These are phyloP conservation scores for Alternaria brassicae DNA, from an alignment of 2,329 filamentous ascomycete species.

Conservation along the genomic window DNA sequence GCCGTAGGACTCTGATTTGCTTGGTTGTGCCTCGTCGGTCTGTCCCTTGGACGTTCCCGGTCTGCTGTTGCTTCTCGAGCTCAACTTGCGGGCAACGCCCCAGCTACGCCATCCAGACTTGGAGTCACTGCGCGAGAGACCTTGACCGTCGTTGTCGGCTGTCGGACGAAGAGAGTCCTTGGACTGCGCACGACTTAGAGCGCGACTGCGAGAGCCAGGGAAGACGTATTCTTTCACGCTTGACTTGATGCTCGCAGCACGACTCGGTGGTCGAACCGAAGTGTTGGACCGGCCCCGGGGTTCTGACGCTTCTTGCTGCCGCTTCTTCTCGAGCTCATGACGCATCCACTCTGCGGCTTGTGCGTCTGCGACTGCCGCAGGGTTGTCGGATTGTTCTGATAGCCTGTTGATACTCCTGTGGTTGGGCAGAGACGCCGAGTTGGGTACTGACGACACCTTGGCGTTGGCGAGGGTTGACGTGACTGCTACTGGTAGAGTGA, in stretches of 20 bases:
- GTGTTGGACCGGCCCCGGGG: conserved; percentile 28
- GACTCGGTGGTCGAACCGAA: conserved; percentile 44
- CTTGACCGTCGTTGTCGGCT: conserved; percentile 18
- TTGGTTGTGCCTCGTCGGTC: conserved; percentile 33
- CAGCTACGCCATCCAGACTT: conserved; percentile 50
- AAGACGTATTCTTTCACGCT: conserved; percentile 54
- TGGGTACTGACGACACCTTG: conserved; percentile 51
- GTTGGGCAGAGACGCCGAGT: conserved; percentile 52
- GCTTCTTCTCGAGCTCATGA: conserved; percentile 53
- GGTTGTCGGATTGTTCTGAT: conserved; percentile 47
- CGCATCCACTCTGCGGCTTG: conserved; percentile 55
- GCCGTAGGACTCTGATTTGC: conserved; percentile 31
- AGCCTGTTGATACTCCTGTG: conserved; percentile 24
- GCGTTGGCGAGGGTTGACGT: conserved; percentile 51
- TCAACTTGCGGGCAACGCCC: conserved; percentile 45
- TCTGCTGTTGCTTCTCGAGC: conserved; percentile 42
- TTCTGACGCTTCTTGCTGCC: conserved; percentile 33
- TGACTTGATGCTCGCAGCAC: conserved; percentile 47
- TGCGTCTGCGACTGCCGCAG: conserved; percentile 49
- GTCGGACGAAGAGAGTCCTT: conserved; percentile 39
- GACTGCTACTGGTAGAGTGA: conserved; percentile 53
- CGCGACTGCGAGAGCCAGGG: conserved; percentile 40
- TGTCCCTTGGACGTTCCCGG: conserved; percentile 41
- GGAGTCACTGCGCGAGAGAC: conserved; percentile 36
- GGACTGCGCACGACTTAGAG: conserved; percentile 45